These are phyloP conservation scores for Nigrospora oryzae DNA, from an alignment of 2,329 filamentous ascomycete species.

Conservation along the genomic window DNA sequence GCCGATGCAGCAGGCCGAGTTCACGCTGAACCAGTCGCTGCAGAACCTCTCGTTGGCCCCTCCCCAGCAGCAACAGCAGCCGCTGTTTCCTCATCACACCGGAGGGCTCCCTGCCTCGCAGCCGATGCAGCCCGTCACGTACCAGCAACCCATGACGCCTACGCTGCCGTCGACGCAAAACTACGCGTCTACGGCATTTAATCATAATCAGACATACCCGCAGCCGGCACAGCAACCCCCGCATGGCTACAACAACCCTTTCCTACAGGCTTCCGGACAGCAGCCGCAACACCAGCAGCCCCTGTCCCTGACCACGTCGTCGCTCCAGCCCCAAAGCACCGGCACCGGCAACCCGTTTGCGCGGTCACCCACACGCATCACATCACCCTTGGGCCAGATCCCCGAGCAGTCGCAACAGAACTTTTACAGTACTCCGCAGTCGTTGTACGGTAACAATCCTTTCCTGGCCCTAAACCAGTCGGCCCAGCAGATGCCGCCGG, in stretches of 20 bases:
- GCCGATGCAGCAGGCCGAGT: conserved; percentile 31
- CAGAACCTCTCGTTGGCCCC: conserved; percentile 63
- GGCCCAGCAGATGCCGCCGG: conserved; percentile 10
- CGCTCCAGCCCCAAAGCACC: conserved; percentile 16
- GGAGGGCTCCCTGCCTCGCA: conserved; percentile 46
- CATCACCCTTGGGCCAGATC: conserved; percentile 23
- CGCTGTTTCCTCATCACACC: conserved; percentile 68
- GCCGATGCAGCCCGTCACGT: conserved; percentile 28
- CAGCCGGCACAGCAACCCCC: conserved; percentile 26
- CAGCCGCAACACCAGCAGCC: conserved; percentile 20
- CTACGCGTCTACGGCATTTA: conserved; percentile 29
- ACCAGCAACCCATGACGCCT: conserved; percentile 34
- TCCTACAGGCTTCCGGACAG: conserved; percentile 25
- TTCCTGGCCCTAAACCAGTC: conserved; percentile 21
- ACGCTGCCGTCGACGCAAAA: conserved; percentile 32
- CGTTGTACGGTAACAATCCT: conserved; percentile 21
- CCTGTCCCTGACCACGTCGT: conserved; percentile 17
- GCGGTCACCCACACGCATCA: conserved; percentile 20
- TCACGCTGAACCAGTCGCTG: conserved; percentile 57
- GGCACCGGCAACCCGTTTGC: conserved; percentile 20
- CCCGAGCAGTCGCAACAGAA: conserved; percentile 26
- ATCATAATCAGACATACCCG: conserved; percentile 34
- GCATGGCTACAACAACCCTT: conserved; percentile 46
- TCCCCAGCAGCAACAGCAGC: conserved; percentile 31
- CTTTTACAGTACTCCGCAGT: conserved; percentile 20